Evolutionary conservation across 2,329 filamentous ascomycete genomes (phyloP), one percentile per base, ranked within the genome.

Genomic region (Stemphylium vesicarium): DNA sequence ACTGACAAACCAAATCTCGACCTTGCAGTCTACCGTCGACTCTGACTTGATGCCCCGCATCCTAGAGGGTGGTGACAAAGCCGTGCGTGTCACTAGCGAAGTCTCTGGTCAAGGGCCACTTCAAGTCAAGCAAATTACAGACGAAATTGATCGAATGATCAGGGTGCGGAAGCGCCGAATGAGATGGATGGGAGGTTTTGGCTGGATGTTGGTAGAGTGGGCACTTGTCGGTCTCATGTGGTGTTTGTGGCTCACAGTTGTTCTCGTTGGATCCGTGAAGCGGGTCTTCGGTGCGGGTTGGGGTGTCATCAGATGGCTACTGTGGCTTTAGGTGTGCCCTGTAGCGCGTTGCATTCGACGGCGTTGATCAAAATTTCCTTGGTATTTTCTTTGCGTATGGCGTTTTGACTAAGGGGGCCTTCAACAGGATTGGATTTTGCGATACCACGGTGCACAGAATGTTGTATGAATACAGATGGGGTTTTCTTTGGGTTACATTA

Each of bases 221-320:
- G 79, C 86, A 44, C 82, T 98, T 15, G 86, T 98, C 35, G 90
- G 90, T 4, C 85, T 96, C 64, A 91, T 98, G 87, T 97, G 95
- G 92, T 92, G 89, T 76, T 88, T 96, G 13, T 98, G 94, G 92
- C 85, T 96, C 55, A 80, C 96, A 31, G 93, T 97, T 20, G 90
- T 92, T 73, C 80, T 94, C 20, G 80, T 89, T 46, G 85, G 91
- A 56, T 75, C 90, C 12, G 77, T 90, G 32, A 79, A 87, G 56
- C 86, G 87, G 10, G 64, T 89, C 1, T 83, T 88, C 39, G 83
- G 83, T 40, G 87, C 86, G 2, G 69, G 85, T 0, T 78, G 86
- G 44, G 77, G 80, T 10, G 82, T 84, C 9, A 80, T 90, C n/a
- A 82, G 83, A 70, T 98, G 94, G 94, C 76, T 97, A 71, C 78